Evolutionary conservation across 2,329 filamentous ascomycete species (phyloP).

Genomic region (Rhinocladiella mackenziei): DNA sequence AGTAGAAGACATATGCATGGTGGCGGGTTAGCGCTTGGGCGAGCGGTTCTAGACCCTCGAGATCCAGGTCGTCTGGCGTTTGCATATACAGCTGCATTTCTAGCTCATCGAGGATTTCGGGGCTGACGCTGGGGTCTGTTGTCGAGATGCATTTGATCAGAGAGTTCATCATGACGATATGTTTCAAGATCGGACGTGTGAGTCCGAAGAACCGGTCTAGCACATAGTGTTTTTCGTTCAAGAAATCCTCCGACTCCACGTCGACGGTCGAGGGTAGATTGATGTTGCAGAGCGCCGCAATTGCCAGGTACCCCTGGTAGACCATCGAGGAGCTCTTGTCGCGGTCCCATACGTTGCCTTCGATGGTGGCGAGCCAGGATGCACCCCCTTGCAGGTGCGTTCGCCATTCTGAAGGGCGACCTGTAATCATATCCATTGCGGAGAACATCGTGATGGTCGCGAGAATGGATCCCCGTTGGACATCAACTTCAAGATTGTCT

Average conservation of each 20-base stretch:
- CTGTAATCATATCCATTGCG: conserved; percentile 27
- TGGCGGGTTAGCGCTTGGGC: conserved; percentile 27
- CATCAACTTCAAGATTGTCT: conserved; percentile 6
- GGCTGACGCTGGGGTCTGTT: conserved; percentile 1
- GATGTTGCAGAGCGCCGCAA: conserved; percentile 33
- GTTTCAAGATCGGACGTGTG: conserved; percentile 31
- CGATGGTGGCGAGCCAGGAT: conserved; percentile 23
- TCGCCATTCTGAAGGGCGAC: conserved; percentile 29
- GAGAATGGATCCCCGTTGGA: conserved; percentile 22
- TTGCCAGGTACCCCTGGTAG: conserved; percentile 32
- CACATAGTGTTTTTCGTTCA: conserved; percentile 27
- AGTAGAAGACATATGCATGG: conserved; percentile 36
- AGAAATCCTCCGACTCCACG: conserved; percentile 27
- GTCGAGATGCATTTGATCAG: conserved; percentile 29
- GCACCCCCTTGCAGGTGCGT: conserved; percentile 30
- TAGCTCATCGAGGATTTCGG: conserved; percentile 32
- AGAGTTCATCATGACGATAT: conserved; percentile 29
- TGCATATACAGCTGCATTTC: conserved; percentile 35
- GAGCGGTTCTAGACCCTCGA: conserved; percentile 27
- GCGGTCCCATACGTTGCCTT: conserved; percentile 14
- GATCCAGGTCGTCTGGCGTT: conserved; percentile 23
- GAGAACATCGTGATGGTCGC: conserved; percentile 27
- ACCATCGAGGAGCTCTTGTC: conserved; percentile 25
- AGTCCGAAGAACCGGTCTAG: conserved; percentile 33
- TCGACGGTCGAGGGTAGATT: conserved; percentile 28